Base-by-base conservation (phyloP, 164 flowering plant species). In the Berberis vulgaris region DNA sequence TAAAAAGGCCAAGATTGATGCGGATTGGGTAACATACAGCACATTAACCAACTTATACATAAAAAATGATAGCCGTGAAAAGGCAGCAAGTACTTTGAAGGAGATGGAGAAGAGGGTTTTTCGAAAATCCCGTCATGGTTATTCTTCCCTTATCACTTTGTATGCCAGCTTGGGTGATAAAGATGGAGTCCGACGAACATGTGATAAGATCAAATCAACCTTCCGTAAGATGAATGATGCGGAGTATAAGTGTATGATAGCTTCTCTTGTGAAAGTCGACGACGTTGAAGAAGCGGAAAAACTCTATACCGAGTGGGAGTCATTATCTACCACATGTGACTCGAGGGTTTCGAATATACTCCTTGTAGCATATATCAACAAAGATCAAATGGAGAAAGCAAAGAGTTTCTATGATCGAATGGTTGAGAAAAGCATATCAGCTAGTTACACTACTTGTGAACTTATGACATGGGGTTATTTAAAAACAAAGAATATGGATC, bases 21-120 rank as follows among this genome's bases (percentile, higher is more conserved):
- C 87, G 1, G 96, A 87, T 61, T 94, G 98, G 98, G 79, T 88
- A 2, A 88, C 97, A 6, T 83, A 73, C 65, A 88, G 98, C 73
- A 73, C 77, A 12, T 66, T 93, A 64, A 70, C 92, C 59, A 84
- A 73, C 65, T 59, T 88, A 63, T 90, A 90, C 64, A 71, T 80
- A 2, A 88, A 80, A 69, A 73, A 70, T 3, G 71, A 62, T 52
- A 69, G 67, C 9, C 53, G 55, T n/a, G 91, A 86, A 11, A 83
- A 88, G 70, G 97, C 98, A 47, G 73, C 60, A 40, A 52, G 69
- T 42, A 64, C 83, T 49, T 67, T 94, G 77, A 83, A 79, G 71
- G 88, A 87, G 72, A 84, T 88, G 93, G 97, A 94, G 79, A 83
- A 82, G 65, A 73, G 68, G 74, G 69, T 75, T 38, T 75, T 81